These are phyloP conservation scores for Fusarium kyushuense DNA, from an alignment of 2,329 filamentous ascomycete genomes.

Conservation along the genomic window DNA sequence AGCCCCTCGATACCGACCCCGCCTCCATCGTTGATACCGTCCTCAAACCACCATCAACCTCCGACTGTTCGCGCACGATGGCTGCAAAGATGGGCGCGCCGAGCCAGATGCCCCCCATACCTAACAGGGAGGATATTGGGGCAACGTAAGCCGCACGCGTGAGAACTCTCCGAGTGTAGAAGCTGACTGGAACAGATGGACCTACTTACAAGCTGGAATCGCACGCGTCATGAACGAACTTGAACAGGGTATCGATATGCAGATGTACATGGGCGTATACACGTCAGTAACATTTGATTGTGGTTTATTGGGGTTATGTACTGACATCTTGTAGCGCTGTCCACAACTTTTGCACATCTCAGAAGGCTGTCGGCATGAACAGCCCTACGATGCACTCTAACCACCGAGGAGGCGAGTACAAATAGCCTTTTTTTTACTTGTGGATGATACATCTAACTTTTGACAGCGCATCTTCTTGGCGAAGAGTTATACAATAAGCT, in stretches of 20 bases:
- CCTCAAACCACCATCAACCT: constrained; percentile 34
- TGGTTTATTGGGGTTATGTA: not conserved
- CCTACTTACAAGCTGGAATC: constrained; percentile 88
- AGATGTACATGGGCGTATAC: constrained; percentile 97
- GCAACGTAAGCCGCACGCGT: constrained; percentile 57
- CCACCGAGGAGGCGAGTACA: constrained; percentile 70
- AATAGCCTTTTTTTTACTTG: not conserved
- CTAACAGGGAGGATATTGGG: constrained; percentile 71
- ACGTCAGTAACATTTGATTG: constrained; percentile 67
- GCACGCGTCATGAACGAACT: constrained; percentile 94
- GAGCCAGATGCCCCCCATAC: constrained; percentile 66
- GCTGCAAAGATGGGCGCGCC: constrained; percentile 52
- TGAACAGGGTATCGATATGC: constrained; percentile 92
- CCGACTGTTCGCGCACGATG: constrained; percentile 47
- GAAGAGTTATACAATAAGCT: constrained; percentile 96
- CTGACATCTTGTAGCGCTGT: constrained; percentile 75
- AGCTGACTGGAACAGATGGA: constrained; percentile 73
- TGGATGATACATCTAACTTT: constrained; percentile 26
- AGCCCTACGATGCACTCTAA: constrained; percentile 55
- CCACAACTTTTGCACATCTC: constrained; percentile 99
- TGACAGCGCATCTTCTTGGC: constrained; percentile 86
- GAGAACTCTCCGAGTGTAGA: not conserved
- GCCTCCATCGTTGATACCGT: constrained; percentile 39
- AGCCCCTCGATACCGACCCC: constrained; percentile 47
- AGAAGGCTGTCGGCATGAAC: constrained; percentile 82